Evolutionary conservation across 2,329 filamentous ascomycete genomes (phyloP), one percentile per base, ranked within the genome.

Genomic region (Aspergillus brunneoviolaceus): DNA sequence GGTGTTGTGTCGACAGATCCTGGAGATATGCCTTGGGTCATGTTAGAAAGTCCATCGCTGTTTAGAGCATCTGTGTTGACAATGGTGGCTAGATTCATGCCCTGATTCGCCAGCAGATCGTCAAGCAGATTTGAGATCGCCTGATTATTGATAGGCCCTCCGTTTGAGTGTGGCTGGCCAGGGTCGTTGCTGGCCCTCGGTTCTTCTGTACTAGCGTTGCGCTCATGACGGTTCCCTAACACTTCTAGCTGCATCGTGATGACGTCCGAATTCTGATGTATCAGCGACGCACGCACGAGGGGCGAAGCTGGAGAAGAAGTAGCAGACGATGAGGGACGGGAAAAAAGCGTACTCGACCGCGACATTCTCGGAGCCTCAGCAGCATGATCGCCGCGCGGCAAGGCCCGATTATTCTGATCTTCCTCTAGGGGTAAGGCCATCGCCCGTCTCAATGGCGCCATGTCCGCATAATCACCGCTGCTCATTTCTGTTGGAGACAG

Each of bases 191-290:
- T 62, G 4, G 59, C 35, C 35, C 63, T 55, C 11, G 65, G 53
- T 57, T 58, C 63, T 47, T 55, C 53, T 49, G 67, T 65, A 16
- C 60, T 54, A 11, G 68, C 65, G 23, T 63, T 59, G 27, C 69
- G 65, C 3, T 65, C 58, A 54, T 65, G 69, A 35, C 70, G 74
- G 55, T 72, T 74, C 9, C 72, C 72, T 50, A 78, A 58, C 9
- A 79, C 64, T 54, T 79, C 76, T 45, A 79, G 62, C 53, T 79
- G 76, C 77, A 79, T 79, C 4, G 77, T 79, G 51, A 79, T 77
- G 2, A 77, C 69, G 59, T 78, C 76, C 1, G 77, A 74, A 56
- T 76, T 76, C 50, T 77, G 76, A 60, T 78, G 76, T 19, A 79
- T 74, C 25, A 79, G 65, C 1, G 77, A 79, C 29, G 77, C 77